These are phyloP conservation scores for Beverwykella pulmonaria DNA, from an alignment of 495 filamentous ascomycete genomes.

Conservation along the genomic window DNA sequence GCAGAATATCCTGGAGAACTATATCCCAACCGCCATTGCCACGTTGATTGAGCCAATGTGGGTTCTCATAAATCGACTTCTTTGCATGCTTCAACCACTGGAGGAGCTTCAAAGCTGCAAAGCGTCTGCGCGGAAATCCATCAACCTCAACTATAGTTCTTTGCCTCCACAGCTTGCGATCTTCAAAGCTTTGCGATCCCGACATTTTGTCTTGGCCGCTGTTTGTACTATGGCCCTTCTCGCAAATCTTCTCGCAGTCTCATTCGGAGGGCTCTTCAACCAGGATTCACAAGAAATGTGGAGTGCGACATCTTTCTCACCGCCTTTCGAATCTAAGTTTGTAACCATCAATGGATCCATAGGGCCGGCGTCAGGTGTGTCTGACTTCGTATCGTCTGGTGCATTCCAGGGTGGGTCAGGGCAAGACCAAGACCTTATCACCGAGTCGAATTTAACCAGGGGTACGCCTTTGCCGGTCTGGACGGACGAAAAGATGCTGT, in stretches of 20 bases:
- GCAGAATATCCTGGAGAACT: conserved; percentile 50
- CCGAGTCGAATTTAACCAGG: conserved; percentile 44
- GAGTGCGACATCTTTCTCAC: conserved; percentile 4
- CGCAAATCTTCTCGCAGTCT: conserved; percentile 48
- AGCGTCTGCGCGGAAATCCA: conserved; percentile 38
- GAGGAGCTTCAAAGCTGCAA: conserved; percentile 46
- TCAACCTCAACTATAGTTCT: conserved; percentile 49
- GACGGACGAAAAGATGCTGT: conserved; percentile 42
- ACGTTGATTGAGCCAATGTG: conserved; percentile 54
- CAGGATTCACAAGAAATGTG: conserved; percentile 1
- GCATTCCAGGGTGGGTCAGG: background rate
- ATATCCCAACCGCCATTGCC: conserved; percentile 50
- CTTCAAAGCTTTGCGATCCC: conserved; percentile 44
- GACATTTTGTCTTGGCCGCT: conserved; percentile 46
- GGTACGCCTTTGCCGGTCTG: conserved; percentile 45
- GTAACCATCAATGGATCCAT: conserved; percentile 13
- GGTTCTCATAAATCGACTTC: conserved; percentile 49
- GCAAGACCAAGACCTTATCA: conserved; percentile 40
- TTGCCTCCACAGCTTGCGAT: conserved; percentile 51
- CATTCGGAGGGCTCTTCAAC: conserved; percentile 46
- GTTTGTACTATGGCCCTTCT: conserved; percentile 47
- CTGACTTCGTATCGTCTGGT: background rate
- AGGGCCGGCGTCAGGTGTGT: conserved; percentile 2
- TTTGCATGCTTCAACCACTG: conserved; percentile 45
- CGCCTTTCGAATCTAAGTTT: conserved; percentile 14